phyloP scores from a whole-genome alignment of 805 yeast genomes.

The Lipomyces chichibuensis region DNA sequence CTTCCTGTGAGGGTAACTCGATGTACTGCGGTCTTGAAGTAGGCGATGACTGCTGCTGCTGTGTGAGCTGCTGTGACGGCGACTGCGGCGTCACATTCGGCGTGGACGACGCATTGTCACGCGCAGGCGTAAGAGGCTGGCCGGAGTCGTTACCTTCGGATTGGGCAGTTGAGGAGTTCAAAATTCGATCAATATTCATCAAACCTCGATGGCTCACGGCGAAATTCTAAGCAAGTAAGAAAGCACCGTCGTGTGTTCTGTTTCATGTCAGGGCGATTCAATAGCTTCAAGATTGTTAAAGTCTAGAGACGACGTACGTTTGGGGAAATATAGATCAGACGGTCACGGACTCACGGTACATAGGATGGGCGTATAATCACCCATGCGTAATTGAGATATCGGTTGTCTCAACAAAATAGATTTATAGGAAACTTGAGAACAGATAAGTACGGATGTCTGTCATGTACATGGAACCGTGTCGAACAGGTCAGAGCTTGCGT shows the following conservation, averaged over 20 bases:
- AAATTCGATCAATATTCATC: constrained; percentile 39
- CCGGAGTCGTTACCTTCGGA: not conserved
- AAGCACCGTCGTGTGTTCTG: not conserved
- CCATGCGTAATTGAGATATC: not conserved
- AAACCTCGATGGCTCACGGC: constrained; percentile 10
- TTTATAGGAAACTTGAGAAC: not conserved
- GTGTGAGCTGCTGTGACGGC: not conserved
- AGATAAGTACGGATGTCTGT: not conserved
- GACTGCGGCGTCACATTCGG: not conserved
- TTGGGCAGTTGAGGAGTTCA: constrained; percentile 32
- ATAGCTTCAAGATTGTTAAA: not conserved
- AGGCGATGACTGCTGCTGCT: not conserved
- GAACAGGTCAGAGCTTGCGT: not conserved
- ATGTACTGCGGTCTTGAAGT: not conserved
- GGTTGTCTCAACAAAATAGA: too few species aligned
- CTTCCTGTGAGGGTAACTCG: not conserved
- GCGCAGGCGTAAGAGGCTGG: not conserved
- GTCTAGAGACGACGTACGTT: not conserved
- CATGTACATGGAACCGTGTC: not conserved
- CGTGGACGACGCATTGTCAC: not conserved
- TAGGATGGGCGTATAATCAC: not conserved
- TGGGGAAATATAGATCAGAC: not conserved
- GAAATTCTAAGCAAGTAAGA: not conserved
- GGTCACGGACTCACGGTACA: not conserved
- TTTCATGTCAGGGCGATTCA: constrained; percentile 4